These are phyloP conservation scores for Coniferiporia sulphurascens DNA, from an alignment of 1,284 basidiomycete species.

Conservation along the genomic window DNA sequence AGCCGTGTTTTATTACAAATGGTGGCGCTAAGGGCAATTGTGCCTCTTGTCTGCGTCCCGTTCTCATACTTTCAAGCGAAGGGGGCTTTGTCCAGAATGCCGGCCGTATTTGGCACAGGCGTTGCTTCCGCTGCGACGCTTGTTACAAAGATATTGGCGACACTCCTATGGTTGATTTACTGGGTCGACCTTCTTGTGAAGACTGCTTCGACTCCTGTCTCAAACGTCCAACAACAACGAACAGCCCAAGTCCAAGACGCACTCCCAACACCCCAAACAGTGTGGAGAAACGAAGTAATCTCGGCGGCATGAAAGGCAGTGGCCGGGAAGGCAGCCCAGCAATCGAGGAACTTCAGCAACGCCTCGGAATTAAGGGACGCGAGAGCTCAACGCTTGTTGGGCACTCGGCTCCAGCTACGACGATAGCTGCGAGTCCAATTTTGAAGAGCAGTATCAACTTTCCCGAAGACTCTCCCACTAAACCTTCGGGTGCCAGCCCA, in stretches of 20 bases:
- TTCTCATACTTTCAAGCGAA: conserved; percentile 68
- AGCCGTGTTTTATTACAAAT: conserved; percentile 59
- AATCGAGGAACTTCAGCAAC: conserved; percentile 51
- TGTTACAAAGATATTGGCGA: conserved; percentile 70
- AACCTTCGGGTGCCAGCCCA: conserved; percentile 8
- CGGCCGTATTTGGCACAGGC: conserved; percentile 70
- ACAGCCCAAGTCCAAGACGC: conserved; percentile 29
- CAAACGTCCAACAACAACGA: conserved; percentile 35
- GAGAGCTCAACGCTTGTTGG: conserved; percentile 50
- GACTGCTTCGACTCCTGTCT: conserved; percentile 74
- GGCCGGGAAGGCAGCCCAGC: conserved; percentile 48
- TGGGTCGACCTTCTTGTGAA: conserved; percentile 69
- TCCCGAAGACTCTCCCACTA: neutral
- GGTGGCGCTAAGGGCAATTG: conserved; percentile 75
- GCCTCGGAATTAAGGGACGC: conserved; percentile 52
- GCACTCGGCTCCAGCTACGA: neutral
- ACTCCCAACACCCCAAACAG: conserved; percentile 31
- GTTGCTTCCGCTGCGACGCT: conserved; percentile 67
- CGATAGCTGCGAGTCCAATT: neutral
- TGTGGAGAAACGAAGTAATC: conserved; percentile 30
- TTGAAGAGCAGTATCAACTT: neutral
- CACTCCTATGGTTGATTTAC: conserved; percentile 72
- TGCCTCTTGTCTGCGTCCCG: conserved; percentile 57
- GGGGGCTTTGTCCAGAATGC: conserved; percentile 69
- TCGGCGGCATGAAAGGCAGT: conserved; percentile 36